These are phyloP conservation scores for Lactifluus echinatus DNA, from an alignment of 768 basidiomycete genomes.

Conservation along the genomic window DNA sequence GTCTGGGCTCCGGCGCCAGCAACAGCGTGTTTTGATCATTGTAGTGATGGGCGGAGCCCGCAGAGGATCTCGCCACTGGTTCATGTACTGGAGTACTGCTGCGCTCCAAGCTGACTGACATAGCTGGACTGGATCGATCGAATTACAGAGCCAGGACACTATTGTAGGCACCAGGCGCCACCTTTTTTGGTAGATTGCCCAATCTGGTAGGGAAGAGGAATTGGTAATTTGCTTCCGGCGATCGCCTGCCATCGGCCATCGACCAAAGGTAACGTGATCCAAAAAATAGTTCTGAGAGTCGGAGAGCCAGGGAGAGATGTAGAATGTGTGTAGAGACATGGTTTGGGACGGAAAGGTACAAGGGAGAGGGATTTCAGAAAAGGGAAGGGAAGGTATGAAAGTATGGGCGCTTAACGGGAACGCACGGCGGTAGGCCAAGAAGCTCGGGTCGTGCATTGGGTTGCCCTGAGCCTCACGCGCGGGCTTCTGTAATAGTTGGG, in stretches of 20 bases:
- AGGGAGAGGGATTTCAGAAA: constrained; percentile 3
- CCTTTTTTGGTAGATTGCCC: constrained; percentile 8
- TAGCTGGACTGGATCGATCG: not conserved
- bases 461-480: constrained; percentile 17
- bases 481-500: constrained; percentile 19
- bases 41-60: not conserved
- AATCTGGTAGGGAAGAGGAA: constrained; percentile 2
- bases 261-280: not conserved
- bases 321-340: no score
- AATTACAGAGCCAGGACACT: not conserved
- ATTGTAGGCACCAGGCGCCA: not conserved
- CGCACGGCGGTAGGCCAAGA: constrained; percentile 6
- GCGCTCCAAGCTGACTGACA: not conserved
- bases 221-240: constrained; percentile 8
- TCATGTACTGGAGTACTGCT: not conserved
- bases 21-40: not conserved
- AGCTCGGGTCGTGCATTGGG: constrained; percentile 4
- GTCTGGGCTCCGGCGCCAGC: not conserved
- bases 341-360: not conserved
- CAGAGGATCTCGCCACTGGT: not conserved
- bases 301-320: not conserved
- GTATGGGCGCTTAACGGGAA: constrained; percentile 8
- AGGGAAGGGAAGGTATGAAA: not conserved
- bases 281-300: constrained; percentile 4
- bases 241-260: constrained; percentile 8